phyloP scores from a whole-genome alignment of 1,284 basidiomycete species.

The Xerocomus amazonicus region DNA sequence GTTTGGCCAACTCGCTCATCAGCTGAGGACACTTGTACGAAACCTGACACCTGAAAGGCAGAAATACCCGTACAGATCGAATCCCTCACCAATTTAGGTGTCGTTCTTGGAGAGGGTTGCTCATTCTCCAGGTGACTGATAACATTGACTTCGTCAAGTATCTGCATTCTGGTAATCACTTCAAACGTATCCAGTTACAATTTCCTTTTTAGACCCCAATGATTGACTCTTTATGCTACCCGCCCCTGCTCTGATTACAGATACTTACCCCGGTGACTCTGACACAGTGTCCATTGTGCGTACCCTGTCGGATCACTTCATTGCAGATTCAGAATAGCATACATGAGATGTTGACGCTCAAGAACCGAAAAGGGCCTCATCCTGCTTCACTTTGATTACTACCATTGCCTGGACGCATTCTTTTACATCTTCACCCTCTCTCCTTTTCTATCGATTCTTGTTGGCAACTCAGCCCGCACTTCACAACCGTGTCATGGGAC shows the following conservation, averaged over 20 bases:
- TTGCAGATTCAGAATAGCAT: conserved; percentile 20
- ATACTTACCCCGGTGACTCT: conserved; percentile 17
- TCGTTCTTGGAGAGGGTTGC: conserved; percentile 20
- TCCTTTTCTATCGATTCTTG: too few relatives aligned
- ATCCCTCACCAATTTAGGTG: conserved; percentile 16
- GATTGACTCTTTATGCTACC: too few relatives aligned
- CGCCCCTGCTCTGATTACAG: conserved; percentile 7
- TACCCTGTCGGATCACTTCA: conserved; percentile 15
- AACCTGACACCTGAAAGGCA: conserved; percentile 10
- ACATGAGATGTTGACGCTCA: conserved; percentile 20
- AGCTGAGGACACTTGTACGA: too few relatives aligned
- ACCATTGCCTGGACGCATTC: too few relatives aligned
- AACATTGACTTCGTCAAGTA: conserved; percentile 20
- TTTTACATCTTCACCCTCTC: too few relatives aligned
- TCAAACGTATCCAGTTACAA: conserved; percentile 16
- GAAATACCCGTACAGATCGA: conserved; percentile 16
- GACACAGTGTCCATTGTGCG: conserved; percentile 23
- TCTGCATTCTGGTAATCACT: conserved; percentile 20
- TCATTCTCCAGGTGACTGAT: conserved; percentile 19
- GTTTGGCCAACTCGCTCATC: too few relatives aligned
- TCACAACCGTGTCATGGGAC: too few relatives aligned
- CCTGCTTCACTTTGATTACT: conserved; percentile 20
- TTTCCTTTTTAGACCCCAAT: too few relatives aligned
- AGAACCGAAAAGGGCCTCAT: conserved; percentile 19
- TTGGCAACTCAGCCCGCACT: too few relatives aligned